A percentile compares a stretch with the other conserved stretches of the same genome.
Conservation (phyloP, 441 rosid species). For the Populus hybrid region DNA sequence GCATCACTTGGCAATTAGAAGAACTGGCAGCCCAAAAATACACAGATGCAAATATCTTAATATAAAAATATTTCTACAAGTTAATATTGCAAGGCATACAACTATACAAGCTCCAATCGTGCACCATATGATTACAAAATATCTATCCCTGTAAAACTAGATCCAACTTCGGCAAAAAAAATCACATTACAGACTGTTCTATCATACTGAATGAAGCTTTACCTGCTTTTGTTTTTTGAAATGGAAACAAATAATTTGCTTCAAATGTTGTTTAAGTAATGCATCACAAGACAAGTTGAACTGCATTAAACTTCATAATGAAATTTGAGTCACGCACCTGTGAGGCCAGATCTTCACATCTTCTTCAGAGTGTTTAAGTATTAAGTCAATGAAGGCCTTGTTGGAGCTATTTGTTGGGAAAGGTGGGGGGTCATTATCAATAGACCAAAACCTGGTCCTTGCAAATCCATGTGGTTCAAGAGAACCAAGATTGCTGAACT, state of each 20-base stretch:
- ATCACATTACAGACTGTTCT: not conserved
- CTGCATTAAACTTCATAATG: conserved; percentile 2
- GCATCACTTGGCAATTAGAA: not conserved
- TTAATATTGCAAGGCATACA: not conserved
- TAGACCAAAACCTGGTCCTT: conserved; percentile 76
- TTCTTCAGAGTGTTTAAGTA: conserved; percentile 67
- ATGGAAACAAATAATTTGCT: not conserved
- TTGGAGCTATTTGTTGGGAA: conserved; percentile 35
- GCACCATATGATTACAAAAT: not conserved
- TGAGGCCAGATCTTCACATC: conserved; percentile 80
- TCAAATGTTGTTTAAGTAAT: not conserved
- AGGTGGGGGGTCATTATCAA: conserved; percentile 71
- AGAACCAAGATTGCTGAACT: conserved; percentile 68
- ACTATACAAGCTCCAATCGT: not conserved
- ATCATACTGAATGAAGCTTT: not conserved
- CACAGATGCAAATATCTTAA: not conserved
- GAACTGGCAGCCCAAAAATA: not conserved
- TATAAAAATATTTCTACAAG: not conserved
- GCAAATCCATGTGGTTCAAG: conserved; percentile 89
- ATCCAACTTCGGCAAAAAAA: not conserved
- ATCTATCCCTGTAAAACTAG: not conserved
- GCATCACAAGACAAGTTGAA: not conserved
- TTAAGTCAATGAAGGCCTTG: conserved; percentile 62
- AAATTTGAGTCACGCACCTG: conserved; percentile 42
- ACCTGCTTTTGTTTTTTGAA: not conserved